Evolutionary conservation across 139 green algal species (phyloP).

Genomic region (Tetraselmis striata): DNA sequence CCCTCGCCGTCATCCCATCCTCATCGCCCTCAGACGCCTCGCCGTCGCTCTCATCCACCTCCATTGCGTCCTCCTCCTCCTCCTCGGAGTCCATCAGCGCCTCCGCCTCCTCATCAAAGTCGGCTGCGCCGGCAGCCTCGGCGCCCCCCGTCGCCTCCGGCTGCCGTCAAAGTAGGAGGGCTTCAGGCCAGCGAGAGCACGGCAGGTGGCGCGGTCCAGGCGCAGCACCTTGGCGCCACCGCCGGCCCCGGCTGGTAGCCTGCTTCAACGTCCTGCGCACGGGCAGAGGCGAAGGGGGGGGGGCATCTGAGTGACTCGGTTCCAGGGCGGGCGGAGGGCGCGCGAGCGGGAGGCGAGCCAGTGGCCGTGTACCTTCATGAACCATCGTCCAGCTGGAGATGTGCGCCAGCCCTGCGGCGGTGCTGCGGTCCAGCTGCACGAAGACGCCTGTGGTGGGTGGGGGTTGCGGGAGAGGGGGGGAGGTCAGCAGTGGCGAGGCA

Average conservation of each 20-base stretch:
- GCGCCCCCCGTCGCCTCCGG: conserved; percentile 11
- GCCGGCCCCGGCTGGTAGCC: conserved; percentile 31
- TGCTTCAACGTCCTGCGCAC: conserved; percentile 16
- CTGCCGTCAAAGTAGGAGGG: conserved; percentile 45
- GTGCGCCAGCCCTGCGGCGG: conserved; percentile 64
- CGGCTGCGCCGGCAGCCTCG: conserved; percentile 2
- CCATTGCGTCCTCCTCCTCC: conserved; percentile 3
- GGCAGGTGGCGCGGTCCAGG: conserved; percentile 42
- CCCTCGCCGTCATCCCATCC: background rate
- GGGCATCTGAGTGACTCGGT: too few relatives aligned
- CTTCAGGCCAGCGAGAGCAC: conserved; percentile 63
- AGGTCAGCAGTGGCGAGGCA: too few relatives aligned
- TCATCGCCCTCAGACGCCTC: background rate
- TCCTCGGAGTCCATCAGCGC: conserved; percentile 10
- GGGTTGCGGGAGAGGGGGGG: too few relatives aligned
- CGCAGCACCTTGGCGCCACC: conserved; percentile 64
- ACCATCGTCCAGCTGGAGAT: conserved; percentile 68
- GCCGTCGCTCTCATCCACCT: conserved; percentile 25
- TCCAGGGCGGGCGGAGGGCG: too few relatives aligned
- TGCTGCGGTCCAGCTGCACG: conserved; percentile 52
- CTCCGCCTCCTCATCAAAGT: conserved; percentile 32
- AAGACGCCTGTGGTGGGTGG: too few relatives aligned
- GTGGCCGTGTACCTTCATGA: conserved; percentile 68
- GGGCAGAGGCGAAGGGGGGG: too few relatives aligned
- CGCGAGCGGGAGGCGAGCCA: too few relatives aligned